These are phyloP conservation scores for Periconia digitata DNA, from an alignment of 2,329 filamentous ascomycete species.

Conservation along the genomic window DNA sequence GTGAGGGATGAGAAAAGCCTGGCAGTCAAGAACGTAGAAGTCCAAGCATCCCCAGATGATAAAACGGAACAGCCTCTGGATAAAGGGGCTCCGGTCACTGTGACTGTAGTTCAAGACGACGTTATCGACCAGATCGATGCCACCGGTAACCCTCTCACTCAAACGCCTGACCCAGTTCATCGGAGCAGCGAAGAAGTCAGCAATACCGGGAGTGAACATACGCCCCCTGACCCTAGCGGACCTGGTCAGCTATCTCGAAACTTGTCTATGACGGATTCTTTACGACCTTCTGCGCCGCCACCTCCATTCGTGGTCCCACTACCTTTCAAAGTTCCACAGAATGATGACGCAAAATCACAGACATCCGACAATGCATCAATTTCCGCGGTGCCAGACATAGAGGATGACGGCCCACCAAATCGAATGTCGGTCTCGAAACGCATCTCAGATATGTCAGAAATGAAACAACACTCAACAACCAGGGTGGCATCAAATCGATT, in stretches of 20 bases:
- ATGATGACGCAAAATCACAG: slow-evolving; percentile 46
- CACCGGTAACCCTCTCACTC: slow-evolving; percentile 27
- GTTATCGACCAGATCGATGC: slow-evolving; percentile 37
- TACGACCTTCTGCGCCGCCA: slow-evolving; percentile 43
- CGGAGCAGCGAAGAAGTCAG: slow-evolving; percentile 3
- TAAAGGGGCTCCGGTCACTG: slow-evolving; percentile 53
- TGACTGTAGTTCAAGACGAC: slow-evolving; percentile 58
- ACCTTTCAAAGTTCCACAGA: slow-evolving; percentile 63
- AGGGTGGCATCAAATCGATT: slow-evolving; percentile 18
- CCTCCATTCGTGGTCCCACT: slow-evolving; percentile 63
- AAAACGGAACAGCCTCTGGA: slow-evolving; percentile 43
- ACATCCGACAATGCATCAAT: slow-evolving; percentile 57
- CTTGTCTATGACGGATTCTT: slow-evolving; percentile 17
- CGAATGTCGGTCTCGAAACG: slow-evolving; percentile 41
- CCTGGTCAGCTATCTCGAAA: slow-evolving; percentile 3
- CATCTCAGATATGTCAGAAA: slow-evolving; percentile 33
- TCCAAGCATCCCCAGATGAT: slow-evolving; percentile 53
- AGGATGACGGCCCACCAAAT: slow-evolving; percentile 10
- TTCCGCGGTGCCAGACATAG: slow-evolving; percentile 54
- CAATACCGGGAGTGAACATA: slow-evolving; percentile 7
- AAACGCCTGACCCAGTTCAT: slow-evolving; percentile 7
- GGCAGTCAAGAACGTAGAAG: slow-evolving; percentile 56
- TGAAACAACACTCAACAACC: slow-evolving; percentile 19
- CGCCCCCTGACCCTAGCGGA: slow-evolving; percentile 6
- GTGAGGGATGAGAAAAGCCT: slow-evolving; percentile 41